A percentile compares a stretch with the other conserved stretches of the same genome.
These are phyloP conservation scores for Capronia coronata DNA, from an alignment of 2,329 filamentous ascomycete genomes.

Conservation along the genomic window DNA sequence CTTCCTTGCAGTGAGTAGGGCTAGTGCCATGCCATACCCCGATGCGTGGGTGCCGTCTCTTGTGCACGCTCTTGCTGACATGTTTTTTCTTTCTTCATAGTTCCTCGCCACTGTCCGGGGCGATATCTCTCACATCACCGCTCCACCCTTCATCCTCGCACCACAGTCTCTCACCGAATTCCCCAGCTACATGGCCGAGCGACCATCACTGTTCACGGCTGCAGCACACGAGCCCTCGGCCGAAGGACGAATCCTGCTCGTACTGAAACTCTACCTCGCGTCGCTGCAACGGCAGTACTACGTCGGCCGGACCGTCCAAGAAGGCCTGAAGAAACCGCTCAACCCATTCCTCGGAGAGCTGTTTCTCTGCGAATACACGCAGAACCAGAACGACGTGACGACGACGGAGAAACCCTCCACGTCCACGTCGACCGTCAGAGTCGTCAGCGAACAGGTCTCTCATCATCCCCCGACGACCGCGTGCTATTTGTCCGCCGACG, in stretches of 20 bases:
- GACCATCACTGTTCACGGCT: slow-evolving; percentile 71
- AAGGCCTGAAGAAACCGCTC: slow-evolving; percentile 27
- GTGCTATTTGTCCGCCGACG: slow-evolving; percentile 26
- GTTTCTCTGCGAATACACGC: slow-evolving; percentile 25
- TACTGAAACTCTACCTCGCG: slow-evolving; percentile 91
- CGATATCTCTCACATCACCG: slow-evolving; percentile 72
- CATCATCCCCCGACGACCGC: slow-evolving; percentile 29
- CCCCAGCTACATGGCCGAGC: slow-evolving; percentile 69
- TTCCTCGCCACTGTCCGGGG: slow-evolving; percentile 77
- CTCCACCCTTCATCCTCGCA: slow-evolving; percentile 39
- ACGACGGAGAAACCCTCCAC: slow-evolving; percentile 14
- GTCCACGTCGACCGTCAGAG: slow-evolving; percentile 18
- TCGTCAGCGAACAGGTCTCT: slow-evolving; percentile 27
- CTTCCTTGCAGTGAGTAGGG: slow-evolving; percentile 31
- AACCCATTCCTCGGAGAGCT: slow-evolving; percentile 28
- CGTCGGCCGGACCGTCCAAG: slow-evolving; percentile 34
- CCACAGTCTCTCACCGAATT: slow-evolving; percentile 25
- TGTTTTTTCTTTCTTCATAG: background rate
- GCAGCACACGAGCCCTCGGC: slow-evolving; percentile 73
- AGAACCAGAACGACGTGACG: slow-evolving; percentile 21
- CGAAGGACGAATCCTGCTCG: slow-evolving; percentile 72
- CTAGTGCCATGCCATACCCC: too few relatives aligned
- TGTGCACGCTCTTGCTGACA: background rate
- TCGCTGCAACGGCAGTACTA: slow-evolving; percentile 75
- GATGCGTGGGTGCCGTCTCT: too few relatives aligned